A percentile compares a stretch with the other conserved stretches of the same genome.
These are phyloP conservation scores for Nyssa sinensis DNA, from an alignment of 148 eudicot genomes.

Conservation along the genomic window DNA sequence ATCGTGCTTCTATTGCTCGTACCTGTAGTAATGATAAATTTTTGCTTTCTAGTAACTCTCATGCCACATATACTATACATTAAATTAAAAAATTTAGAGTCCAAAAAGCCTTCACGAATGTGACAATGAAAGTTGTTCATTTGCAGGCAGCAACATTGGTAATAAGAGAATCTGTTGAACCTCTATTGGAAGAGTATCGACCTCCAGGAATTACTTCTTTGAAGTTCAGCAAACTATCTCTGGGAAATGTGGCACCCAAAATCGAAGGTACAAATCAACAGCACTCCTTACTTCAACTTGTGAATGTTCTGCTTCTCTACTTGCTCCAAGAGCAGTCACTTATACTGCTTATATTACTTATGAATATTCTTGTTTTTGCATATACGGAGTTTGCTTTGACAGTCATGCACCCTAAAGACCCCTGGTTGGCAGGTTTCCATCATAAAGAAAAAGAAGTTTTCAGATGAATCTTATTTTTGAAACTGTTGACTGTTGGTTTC, in stretches of 20 bases:
- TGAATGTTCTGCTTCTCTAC: background rate
- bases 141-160: slow-evolving; percentile 80
- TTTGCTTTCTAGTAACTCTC: no score
- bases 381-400: no score
- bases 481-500: no score
- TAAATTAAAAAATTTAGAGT: background rate
- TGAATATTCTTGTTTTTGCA: no score
- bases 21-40: no score
- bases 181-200: slow-evolving; percentile 89
- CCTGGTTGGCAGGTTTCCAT: no score
- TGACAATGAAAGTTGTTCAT: background rate
- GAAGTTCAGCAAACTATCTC: slow-evolving; percentile 91
- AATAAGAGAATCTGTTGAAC: slow-evolving; percentile 93
- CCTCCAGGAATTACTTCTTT: slow-evolving; percentile 84
- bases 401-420: no score
- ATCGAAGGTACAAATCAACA: slow-evolving; percentile 67
- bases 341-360: no score
- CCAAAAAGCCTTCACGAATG: background rate
- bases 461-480: no score
- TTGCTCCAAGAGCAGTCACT: no score
- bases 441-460: no score
- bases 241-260: slow-evolving; percentile 96
- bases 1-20: no score
- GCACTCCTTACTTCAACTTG: background rate
- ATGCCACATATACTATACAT: background rate